phyloP scores from a whole-genome alignment of 148 eudicot genomes.

The Gaultheria prostrata region DNA sequence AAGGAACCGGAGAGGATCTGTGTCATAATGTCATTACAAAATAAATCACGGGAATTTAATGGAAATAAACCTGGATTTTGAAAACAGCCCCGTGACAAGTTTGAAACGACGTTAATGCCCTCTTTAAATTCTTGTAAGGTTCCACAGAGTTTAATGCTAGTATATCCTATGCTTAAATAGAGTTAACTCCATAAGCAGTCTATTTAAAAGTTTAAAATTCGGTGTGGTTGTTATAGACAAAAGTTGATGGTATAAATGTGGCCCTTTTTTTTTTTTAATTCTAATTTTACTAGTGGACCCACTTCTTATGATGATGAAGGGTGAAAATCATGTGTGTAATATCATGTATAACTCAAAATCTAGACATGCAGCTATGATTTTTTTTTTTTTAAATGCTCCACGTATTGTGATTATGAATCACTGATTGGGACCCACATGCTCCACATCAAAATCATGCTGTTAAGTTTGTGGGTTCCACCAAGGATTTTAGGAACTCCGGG shows the following conservation, averaged over 20 bases:
- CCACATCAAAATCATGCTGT: not conserved
- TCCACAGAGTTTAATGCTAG: not conserved
- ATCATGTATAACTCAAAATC: not conserved
- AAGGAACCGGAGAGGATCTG: too few relatives aligned
- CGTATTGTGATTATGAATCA: not conserved
- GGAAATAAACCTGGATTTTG: constrained; percentile 11
- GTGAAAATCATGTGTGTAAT: not conserved
- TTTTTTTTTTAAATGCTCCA: not conserved
- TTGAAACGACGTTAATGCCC: constrained; percentile 3
- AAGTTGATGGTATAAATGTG: not conserved
- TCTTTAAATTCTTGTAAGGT: not conserved
- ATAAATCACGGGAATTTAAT: constrained; percentile 12
- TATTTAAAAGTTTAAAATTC: not conserved
- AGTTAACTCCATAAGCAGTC: not conserved
- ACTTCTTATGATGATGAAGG: not conserved
- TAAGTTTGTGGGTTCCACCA: not conserved
- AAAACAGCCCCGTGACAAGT: constrained; percentile 2
- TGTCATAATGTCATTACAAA: constrained; percentile 9
- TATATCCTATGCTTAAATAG: not conserved
- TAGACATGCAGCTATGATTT: not conserved
- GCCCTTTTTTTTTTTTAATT: not conserved
- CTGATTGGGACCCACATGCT: not conserved
- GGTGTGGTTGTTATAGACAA: not conserved
- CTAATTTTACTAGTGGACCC: not conserved
- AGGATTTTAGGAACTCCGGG: not conserved